Base-by-base conservation (phyloP, 495 filamentous ascomycete species). In the Schizothecium vesticola region DNA sequence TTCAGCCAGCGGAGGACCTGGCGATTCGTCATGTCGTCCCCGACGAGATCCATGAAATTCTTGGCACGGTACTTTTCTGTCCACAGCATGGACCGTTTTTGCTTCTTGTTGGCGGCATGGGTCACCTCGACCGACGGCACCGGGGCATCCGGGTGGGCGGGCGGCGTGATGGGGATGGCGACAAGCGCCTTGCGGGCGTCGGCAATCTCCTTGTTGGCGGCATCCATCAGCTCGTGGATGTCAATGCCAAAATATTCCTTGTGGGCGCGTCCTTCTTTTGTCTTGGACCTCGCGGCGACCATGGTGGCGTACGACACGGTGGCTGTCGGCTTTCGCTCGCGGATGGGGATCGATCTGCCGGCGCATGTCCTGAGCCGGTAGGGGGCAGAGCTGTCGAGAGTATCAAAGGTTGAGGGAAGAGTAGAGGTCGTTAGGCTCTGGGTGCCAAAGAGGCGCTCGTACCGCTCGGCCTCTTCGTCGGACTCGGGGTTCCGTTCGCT, bases 1-100 rank as follows among this genome's bases (percentile, higher is more conserved):
- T 97, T 98, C 36, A 99, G 80, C 95, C 95, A 99, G 64, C 90
- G 89, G 51, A 99, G 81, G 5, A 99, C 95, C 64, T 90, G 87
- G 61, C 95, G 88, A 79, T 98, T 94, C 13, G 94, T 97, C 59
- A 94, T 86, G 73, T 99, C 95, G 72, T 99, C 95, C 7, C 96
- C 96, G 66, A 96, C 89, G 0, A 99, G 83, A 69, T 98, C 95
- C 62, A 92, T 94, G 71, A 97, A 99, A 71, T 90, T 93, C 64
- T 87, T 88, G 33, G 95, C 94, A 22, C 95, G 90, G 75, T 99
- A 97, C 72, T 94, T 96, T 73, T 95, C 91, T 0, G 91, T 93
- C 92, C 91, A 96, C 76, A 92, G 83, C 65, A 87, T 74, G 1
- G 83, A 83, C 70, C 78, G 82, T 69, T 80, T 78, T 65, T 83